Evolutionary conservation across 352 stramenopile species (phyloP), one percentile per base, ranked within the genome.

Genomic region (Phytophthora macrochlamydospora): DNA sequence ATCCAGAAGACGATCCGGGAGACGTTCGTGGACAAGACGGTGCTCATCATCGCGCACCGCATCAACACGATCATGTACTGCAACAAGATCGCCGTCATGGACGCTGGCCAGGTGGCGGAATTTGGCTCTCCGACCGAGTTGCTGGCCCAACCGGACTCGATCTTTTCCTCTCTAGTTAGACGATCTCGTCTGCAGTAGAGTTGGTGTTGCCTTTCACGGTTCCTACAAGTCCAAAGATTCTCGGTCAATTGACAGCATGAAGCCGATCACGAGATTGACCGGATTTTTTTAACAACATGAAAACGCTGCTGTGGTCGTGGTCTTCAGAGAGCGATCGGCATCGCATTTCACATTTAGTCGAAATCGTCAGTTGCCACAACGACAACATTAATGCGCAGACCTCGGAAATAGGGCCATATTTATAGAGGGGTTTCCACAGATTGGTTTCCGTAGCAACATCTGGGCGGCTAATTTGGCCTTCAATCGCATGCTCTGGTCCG

Each of bases 11-110:
- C 87, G 9, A 96, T 98, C 56, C 78, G 92, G 31, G 61, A 93
- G 50, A 93, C 97, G 18, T 98, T 98, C 77, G 61, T 56, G 7
- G 71, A 90, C 40, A 84, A 90, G 18, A 98, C 96, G n/a, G 83
- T 98, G 51, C 45, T 71, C 24, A 67, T 67, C 32, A 72, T 72
- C 11, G 52, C 65, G 4, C 58, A 72, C n/a, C 58, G 58, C 18
- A 72, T 72, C 52, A 61, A 67, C 48, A 72, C 65, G 1, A 71
- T 71, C 31, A 7, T 62, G 37, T 48, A 71, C 18, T 63, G 64
- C 52, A 52, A 71, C 40, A 63, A 72, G 11, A 72, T 68, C 13
- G 65, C 65, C 2, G 65, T 68, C 45, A 72, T 72, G 52, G 46
- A 64, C 13, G 52, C 58, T 11, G 42, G 92, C 0, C 67, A 62